Evolutionary conservation across 208 protist genomes (phyloP), one percentile per base, ranked within the genome.

Genomic region (Novymonas esmeraldas): DNA sequence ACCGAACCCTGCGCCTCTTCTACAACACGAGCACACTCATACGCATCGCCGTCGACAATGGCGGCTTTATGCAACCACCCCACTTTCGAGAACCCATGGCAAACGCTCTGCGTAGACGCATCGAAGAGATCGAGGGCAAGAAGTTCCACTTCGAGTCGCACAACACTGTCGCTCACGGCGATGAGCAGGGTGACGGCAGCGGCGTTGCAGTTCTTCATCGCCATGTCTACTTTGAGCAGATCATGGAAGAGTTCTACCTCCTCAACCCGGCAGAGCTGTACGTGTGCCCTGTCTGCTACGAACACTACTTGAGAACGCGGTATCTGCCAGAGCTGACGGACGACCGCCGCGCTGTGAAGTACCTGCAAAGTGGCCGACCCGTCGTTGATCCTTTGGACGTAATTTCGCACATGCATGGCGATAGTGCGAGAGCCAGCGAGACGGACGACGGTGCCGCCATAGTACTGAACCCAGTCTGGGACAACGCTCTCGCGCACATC

Each of bases 11-110:
- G 3, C 76, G 79, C 11, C 71, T 94, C 2, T 94, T 85, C 49
- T 96, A 96, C 85, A 96, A 96, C 50, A 93, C 89, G 0, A 73
- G 73, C 38, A 96, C 88, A 10, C 82, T 96, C 31, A 87, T 96
- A 50, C 87, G 86, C 22, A 90, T 96, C 39, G 91, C 88, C 2
- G 73, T 78, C 3, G 84, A 93, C 55, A 84, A 87, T 52, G 89
- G 87, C 10, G 75, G 78, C 52, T 96, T 93, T 59, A 88, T 94
- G 84, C 88, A 96, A 55, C 91, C 91, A 6, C 91, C 91, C 0
- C 89, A 96, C 63, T 96, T 96, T 67, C 78, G 85, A 9, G 88
- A 96, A 76, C 82, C 87, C 2, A 94, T 94, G 89, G 6, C 59
- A 7, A 38, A 72, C 3, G 24, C 57, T 0, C 59, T 94, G 24